Evolutionary conservation across 208 protist genomes (phyloP), one percentile per base, ranked within the genome.

Genomic region (Trypanosoma conorhini): DNA sequence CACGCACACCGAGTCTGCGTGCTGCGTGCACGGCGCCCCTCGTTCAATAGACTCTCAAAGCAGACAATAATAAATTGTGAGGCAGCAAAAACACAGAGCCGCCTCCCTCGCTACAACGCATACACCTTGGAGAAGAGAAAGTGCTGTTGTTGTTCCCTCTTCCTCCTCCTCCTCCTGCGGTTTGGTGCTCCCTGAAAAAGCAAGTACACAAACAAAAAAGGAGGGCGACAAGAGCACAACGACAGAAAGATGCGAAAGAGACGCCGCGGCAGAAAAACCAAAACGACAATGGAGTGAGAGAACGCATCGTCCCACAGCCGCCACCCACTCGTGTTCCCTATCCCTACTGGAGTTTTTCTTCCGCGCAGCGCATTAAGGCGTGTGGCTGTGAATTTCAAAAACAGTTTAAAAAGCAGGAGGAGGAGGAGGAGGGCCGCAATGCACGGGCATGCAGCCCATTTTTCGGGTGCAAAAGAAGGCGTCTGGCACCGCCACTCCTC

Each of bases 171-270:
- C 40, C 24, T 67, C 28, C 21, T 51, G 24, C 13, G 59, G 13
- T 21, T 64, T 64, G 13, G 2, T 60, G 12, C 21, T 60, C 1
- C 21, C 50, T 24, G 26, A 54, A n/a, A 54, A 24, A 54, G 7
- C 22, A 54, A 19, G n/a, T 22, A 52, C 13, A 69, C 57, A 40
- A 59, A 46, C 40, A 69, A 60, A 35, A 60, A 69, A 69, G 35
- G 42, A 68, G 44, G 38, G 40, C 15, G 21, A 24, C 21, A 19
- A 57, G 17, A 52, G 38, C 3, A 24, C 19, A 67, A 26, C 12
- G 17, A 54, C 0, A 46, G 33, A 48, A 50, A 48, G 22, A 48
- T 17, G 17, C 30, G 21, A 30, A 50, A 48, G 21, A 48, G 4
- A 50, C 13, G 28, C 38, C 48, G 38, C 35, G 31, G 7, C n/a